These are phyloP conservation scores for Cordia subcordata DNA, from an alignment of 257 asterid genomes.

Conservation along the genomic window DNA sequence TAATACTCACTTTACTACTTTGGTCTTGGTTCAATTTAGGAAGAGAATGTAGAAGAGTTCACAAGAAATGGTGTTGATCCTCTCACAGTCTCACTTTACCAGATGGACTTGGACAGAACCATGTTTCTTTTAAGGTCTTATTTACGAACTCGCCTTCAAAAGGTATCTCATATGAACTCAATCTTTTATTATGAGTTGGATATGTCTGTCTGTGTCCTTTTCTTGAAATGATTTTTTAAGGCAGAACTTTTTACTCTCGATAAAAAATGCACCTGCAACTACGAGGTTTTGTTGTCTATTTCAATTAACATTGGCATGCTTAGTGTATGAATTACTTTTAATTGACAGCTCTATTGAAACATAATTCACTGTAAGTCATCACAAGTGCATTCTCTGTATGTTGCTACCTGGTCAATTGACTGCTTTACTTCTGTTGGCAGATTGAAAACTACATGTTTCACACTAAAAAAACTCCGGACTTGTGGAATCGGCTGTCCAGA, in stretches of 20 bases:
- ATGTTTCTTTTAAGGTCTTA: constrained; percentile 77
- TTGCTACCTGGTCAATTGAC: neutral
- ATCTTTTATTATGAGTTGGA: constrained; percentile 5
- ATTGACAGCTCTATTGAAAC: neutral
- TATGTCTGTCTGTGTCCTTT: neutral
- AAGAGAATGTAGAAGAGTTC: constrained; percentile 62
- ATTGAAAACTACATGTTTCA: constrained; percentile 68
- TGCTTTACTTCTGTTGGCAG: constrained; percentile 35
- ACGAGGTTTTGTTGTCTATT: neutral
- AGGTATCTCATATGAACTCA: constrained; percentile 46
- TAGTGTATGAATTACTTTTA: too few species aligned
- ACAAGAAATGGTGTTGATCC: constrained; percentile 62
- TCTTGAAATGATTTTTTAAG: too few species aligned
- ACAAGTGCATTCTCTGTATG: neutral
- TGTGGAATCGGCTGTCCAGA: constrained; percentile 62
- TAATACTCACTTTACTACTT: neutral
- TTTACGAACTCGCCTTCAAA: constrained; percentile 82
- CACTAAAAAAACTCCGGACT: constrained; percentile 50
- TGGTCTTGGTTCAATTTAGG: constrained; percentile 33
- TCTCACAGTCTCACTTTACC: constrained; percentile 76
- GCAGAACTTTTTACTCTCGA: too few species aligned
- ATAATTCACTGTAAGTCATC: neutral
- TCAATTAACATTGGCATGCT: too few species aligned
- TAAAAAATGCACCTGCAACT: neutral
- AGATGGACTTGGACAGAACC: constrained; percentile 90